Base-by-base conservation (phyloP, 257 asterid genomes). In the Capsicum pubescens region DNA sequence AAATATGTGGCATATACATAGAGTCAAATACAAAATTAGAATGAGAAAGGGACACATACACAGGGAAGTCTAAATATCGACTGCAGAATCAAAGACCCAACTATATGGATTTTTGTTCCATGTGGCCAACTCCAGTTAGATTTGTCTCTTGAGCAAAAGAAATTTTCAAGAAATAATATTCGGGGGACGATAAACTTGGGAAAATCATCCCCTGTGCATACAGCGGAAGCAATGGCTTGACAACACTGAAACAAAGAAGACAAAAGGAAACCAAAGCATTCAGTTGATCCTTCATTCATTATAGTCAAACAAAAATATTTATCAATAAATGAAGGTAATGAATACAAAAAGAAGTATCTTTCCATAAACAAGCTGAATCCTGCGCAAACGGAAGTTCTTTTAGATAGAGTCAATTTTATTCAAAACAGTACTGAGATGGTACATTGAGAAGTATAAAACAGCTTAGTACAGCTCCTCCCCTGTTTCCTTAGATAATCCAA, bases 41-140 rank as follows among this genome's bases (percentile, higher is more conserved):
- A 79, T 55, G 58, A 52, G 32, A 80, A 81, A 14, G 58, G 88
- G 85, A 12, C 39, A 85, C 99, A 57, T 95, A 97, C 99, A 86
- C 89, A 86, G 52, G 98, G 95, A 83, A 90, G 84, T 86, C 83
- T 90, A 88, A 97, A 95, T 86, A 97, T 84, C 17, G 95, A 84
- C 93, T 95, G 98, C 90, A 97, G 92, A 85, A 95, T 91, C 88
- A 97, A 85, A 86, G 98, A 95, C 21, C 98, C 99, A 56, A 95
- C 87, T 79, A 95, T 93, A 88, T 97, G 93, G 92, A 97, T 93
- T 89, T 82, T 93, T 82, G 58, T 86, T 39, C 92, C 92, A 87
- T 70, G 88, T 26, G 97, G 97, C 99, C 99, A 97, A 80, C 79
- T 84, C 98, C 99, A 97, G 88, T 84, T 93, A 61, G 88, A 87